Evolutionary conservation across 371 early-diverging fungal species (phyloP).

Genomic region (Mucor sp.): DNA sequence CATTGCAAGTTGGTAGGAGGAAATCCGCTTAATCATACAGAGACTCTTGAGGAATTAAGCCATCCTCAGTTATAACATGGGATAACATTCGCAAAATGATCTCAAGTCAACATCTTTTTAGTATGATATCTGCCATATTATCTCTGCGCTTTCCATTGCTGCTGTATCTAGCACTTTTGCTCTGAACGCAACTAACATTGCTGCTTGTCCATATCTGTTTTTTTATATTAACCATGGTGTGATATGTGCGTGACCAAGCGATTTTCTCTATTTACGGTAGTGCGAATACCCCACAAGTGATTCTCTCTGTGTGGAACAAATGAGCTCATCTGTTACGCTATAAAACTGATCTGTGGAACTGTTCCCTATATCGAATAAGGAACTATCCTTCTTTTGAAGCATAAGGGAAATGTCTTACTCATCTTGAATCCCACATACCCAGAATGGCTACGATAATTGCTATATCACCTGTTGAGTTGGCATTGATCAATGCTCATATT

Average conservation of each 20-base stretch:
- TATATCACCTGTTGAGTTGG: neutral
- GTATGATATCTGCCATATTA: neutral
- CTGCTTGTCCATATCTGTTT: slow-evolving; percentile 12
- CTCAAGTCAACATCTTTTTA: neutral
- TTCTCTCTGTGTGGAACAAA: neutral
- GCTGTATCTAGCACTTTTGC: neutral
- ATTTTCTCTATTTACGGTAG: too few species aligned
- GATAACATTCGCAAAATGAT: neutral
- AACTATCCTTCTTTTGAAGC: neutral
- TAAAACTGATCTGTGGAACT: neutral
- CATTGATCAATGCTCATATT: neutral
- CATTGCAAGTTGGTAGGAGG: too few species aligned
- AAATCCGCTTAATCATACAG: too few species aligned
- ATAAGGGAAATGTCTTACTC: neutral
- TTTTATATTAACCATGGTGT: too few species aligned
- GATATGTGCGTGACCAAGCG: too few species aligned
- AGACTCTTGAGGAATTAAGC: neutral
- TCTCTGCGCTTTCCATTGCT: neutral
- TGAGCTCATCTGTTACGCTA: neutral
- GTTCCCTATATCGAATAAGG: too few species aligned
- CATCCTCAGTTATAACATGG: neutral
- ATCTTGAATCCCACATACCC: neutral
- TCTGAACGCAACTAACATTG: slow-evolving; percentile 4
- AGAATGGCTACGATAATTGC: neutral
- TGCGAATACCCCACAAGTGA: neutral